A percentile compares a stretch with the other conserved stretches of the same genome.
Evolutionary conservation across 2,329 filamentous ascomycete species (phyloP).

Genomic region (Colletotrichum sp.): DNA sequence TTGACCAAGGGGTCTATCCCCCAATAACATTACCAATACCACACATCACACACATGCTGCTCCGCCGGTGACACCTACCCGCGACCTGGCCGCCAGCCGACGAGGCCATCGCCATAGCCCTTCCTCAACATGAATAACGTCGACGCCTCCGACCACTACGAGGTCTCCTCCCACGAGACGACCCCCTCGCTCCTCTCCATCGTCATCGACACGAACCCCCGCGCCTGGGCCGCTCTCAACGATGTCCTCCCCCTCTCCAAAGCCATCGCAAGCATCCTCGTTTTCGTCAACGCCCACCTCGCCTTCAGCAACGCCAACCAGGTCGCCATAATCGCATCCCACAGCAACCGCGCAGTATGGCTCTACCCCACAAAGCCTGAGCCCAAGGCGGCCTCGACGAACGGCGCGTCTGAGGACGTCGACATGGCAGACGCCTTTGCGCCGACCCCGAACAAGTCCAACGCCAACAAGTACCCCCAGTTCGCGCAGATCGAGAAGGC

Average conservation of each 20-base stretch:
- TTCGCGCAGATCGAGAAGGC: constrained; percentile 87
- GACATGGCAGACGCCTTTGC: constrained; percentile 57
- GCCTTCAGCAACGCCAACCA: constrained; percentile 94
- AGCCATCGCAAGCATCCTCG: constrained; percentile 85
- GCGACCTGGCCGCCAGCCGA: constrained; percentile 14
- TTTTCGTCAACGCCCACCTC: constrained; percentile 96
- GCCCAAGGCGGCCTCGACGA: not conserved
- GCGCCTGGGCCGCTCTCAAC: constrained; percentile 85
- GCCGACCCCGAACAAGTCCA: constrained; percentile 38
- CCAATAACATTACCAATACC: not conserved
- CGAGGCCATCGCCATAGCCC: constrained; percentile 8
- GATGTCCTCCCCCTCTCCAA: constrained; percentile 79
- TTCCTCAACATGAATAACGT: constrained; percentile 54
- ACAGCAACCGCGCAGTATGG: constrained; percentile 85
- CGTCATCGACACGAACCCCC: constrained; percentile 94
- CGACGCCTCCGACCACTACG: constrained; percentile 67
- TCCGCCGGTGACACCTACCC: constrained; percentile 2
- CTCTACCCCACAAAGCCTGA: constrained; percentile 73
- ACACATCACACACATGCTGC: not conserved
- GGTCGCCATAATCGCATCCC: constrained; percentile 89
- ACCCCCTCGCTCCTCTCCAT: constrained; percentile 86
- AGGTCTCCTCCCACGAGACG: constrained; percentile 56
- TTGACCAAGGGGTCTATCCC: not conserved
- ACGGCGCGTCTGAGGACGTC: constrained; percentile 54
- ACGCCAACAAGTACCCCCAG: constrained; percentile 90